Percentiles rank a stretch among this genome's conserved stretches.
These are phyloP conservation scores for Fusarium sp. DNA, from an alignment of 2,329 filamentous ascomycete genomes.

Conservation along the genomic window DNA sequence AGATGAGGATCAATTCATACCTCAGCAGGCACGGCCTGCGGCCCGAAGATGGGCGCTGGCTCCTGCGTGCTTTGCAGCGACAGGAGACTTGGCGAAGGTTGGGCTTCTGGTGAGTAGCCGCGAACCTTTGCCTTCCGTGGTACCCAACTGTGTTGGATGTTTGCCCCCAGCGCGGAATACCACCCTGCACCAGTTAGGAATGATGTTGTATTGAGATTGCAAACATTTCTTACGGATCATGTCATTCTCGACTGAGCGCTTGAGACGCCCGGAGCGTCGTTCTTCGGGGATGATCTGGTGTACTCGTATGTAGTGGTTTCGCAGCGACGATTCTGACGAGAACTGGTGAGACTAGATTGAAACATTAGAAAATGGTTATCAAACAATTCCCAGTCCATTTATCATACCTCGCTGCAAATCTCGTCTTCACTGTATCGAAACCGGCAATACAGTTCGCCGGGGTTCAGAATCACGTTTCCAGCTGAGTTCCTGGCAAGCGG, in stretches of 20 bases:
- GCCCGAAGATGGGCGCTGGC: not conserved
- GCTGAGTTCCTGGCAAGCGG: not conserved
- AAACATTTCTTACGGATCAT: not conserved
- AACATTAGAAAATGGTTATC: not conserved
- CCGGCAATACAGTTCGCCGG: not conserved
- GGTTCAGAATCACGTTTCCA: not conserved
- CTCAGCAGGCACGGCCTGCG: not conserved
- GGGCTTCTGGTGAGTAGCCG: not conserved
- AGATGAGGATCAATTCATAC: not conserved
- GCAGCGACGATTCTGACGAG: not conserved
- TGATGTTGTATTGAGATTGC: not conserved
- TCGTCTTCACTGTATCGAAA: not conserved
- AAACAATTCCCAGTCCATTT: not conserved
- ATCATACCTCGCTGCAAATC: not conserved
- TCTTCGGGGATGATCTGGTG: not conserved
- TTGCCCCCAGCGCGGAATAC: not conserved
- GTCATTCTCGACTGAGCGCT: not conserved
- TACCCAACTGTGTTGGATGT: not conserved
- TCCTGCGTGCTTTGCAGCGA: rapidly evolving
- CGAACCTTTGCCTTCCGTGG: not conserved
- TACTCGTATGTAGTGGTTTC: not conserved
- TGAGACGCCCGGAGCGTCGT: not conserved
- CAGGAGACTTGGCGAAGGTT: not conserved
- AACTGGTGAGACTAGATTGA: not conserved
- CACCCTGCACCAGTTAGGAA: not conserved